Base-by-base conservation (phyloP, 768 basidiomycete genomes). In the Xerocomellus dryophilus region DNA sequence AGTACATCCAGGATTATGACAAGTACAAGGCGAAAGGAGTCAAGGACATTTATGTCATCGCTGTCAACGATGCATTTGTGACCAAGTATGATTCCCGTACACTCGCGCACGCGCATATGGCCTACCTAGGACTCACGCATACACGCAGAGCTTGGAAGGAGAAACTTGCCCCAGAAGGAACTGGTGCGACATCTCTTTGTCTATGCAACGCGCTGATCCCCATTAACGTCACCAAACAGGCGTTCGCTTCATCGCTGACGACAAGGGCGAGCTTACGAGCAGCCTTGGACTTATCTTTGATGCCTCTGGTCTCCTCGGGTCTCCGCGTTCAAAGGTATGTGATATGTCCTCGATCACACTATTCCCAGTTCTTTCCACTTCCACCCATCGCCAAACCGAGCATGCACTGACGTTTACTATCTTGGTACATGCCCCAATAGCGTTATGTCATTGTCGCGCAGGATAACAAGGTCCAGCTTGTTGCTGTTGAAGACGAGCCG, bases 11-110 rank as follows among this genome's bases (percentile, higher is more conserved):
- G 50, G 76, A 78, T 49, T 86, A 81, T 68, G 78, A 84, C 14
- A 74, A 84, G 64, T 89, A 89, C 81, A 84, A 84, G 72, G 80
- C 75, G 4, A 93, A 90, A 70, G 92, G 89, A 11, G 73, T 92
- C 63, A 78, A 82, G 54, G 76, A 81, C 47, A 80, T 91, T 56
- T 86, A 83, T 57, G 79, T 93, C 50, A 71, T 94, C 50, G 74
- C 83, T 23, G 85, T 90, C 52, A 94, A 94, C 67, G 92, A 95
- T 34, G 32, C 29, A 29, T 93, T 88, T 62, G 86, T 89, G 42
- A 81, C 78, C 53, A 80, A 84, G 51, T 75, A 61, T 17, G 47
- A 48, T 10, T 8, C 11, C n/a, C 1, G 27, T 29, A 36, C 23
- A 4, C 14, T 17, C 9, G 10, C 55, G 40, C 14, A 44, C 38